Evolutionary conservation across 2,329 filamentous ascomycete species (phyloP), one percentile per base, ranked within the genome.

Genomic region (Trichophyton benhamiae): DNA sequence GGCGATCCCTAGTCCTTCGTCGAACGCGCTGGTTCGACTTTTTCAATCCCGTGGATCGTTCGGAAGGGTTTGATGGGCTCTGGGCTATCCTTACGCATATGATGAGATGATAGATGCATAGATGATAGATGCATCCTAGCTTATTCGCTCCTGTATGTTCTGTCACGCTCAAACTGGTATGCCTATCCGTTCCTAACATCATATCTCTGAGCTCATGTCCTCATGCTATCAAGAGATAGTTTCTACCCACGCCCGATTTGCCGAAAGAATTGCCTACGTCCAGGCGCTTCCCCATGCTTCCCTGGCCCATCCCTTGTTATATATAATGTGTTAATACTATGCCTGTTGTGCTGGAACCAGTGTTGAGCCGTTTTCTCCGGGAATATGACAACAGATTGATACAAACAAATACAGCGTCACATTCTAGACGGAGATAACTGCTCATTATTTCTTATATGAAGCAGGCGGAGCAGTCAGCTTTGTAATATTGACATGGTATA

Each of bases 1-100:
- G 81, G 82, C 76, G 78, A 66, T 73, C 76, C 2, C 79, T 84
- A 22, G 74, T 75, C 38, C 68, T 86, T 36, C 77, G 80, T 59
- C 78, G 82, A 38, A 82, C 81, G 46, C 72, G 74, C 52, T 86
- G 83, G 83, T 83, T 78, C 64, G 79, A 86, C 69, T 69, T 86
- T 3, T 77, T 86, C 62, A 72, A 80, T 15, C 66, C 76, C 1
- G 72, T 79, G 20, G 79, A 85, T 49, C 78, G 83, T 17, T 68
- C 79, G 7, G 80, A 84, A 68, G 79, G 79, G 3, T 79, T 85
- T 70, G 73, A 79, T 57, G 80, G 77, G 0, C 67, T 85, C 3
- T 86, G 83, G 83, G 78, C 77, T 6, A 68, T 84, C 22, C 78
- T 85, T 74, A 77, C 76, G 44, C 83, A 80, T 69, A 68, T 84